Percentiles rank a stretch among this genome's conserved stretches.
These are phyloP conservation scores for Pythium volutum DNA, from an alignment of 352 stramenopile species.

Conservation along the genomic window DNA sequence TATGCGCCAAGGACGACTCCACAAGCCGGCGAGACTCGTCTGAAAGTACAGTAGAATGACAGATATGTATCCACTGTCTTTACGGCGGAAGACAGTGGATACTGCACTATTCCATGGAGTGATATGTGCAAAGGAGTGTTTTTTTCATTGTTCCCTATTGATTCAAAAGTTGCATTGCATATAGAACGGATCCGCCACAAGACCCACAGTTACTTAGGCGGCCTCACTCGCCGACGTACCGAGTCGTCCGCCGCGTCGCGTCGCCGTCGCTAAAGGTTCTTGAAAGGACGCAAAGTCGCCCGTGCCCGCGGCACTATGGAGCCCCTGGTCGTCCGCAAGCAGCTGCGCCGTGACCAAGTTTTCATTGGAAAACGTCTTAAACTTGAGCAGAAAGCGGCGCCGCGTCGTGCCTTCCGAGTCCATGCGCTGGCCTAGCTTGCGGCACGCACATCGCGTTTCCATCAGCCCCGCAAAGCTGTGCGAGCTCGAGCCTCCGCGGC, in stretches of 20 bases:
- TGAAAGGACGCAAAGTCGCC: constrained; percentile 19
- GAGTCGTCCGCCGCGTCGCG: neutral
- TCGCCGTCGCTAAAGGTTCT: constrained; percentile 1
- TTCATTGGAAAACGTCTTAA: constrained; percentile 16
- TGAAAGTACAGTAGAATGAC: no score
- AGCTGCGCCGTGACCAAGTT: constrained; percentile 13
- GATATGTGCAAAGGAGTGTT: no score
- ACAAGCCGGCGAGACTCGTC: no score
- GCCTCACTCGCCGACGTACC: neutral
- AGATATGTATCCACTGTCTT: no score
- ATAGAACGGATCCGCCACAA: no score
- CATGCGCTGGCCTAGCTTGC: constrained; percentile 30
- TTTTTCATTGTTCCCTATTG: no score
- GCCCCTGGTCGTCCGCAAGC: constrained; percentile 8
- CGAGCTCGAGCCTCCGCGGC: neutral
- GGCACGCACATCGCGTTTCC: constrained; percentile 24
- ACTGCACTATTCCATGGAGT: no score
- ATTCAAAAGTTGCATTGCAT: no score
- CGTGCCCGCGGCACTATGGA: neutral
- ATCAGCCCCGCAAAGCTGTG: constrained; percentile 2
- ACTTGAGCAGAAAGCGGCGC: constrained; percentile 20
- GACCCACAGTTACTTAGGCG: neutral
- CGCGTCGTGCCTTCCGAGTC: constrained; percentile 21
- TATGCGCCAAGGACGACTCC: no score
- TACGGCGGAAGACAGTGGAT: no score